Base-by-base conservation (phyloP, 176 grass and related monocot species). In the Cymbopogon citratus region DNA sequence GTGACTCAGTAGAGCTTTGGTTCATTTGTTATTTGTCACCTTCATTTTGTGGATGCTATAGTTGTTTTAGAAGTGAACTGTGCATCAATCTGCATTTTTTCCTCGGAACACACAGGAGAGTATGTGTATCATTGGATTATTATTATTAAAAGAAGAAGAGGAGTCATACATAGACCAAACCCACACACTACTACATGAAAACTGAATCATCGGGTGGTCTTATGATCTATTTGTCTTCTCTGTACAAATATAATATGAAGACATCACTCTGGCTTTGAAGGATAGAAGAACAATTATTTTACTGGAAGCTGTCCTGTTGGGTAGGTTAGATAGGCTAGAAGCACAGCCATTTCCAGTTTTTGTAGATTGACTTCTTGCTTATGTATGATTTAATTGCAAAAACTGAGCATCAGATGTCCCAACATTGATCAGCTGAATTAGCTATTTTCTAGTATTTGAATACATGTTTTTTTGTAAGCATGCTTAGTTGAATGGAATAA, bases 31-130 rank as follows among this genome's bases (percentile, higher is more conserved):
- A 13, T 3, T 82, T 33, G 39, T 71, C 28, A 71, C 31, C n/a
- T 73, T 85, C 36, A 41, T 56, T 31, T 72, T 69, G 78, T 62
- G 65, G 52, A 48, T 73, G 28, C 68, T 77, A 49, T 44, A 31
- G 33, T 80, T 31, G 7, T 71, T 73, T 79, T 26, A 65, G 3
- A 86, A 66, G 60, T 73, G 31, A 79, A 85, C 24, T 48, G 6
- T 5, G 9, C 75, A 71, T 79, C 59, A 79, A 16, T 56, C 66
- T 79, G 56, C 21, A 63, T 73, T 10, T n/a, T 85, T 7, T 66
- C 31, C 31, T 33, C 31, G 3, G 3, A 33, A 33, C 31, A 33
- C 3, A 3, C 31, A 33, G 31, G 31, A 33, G 31, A 33, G n/a
- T n/a, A n/a, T n/a, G n/a, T 33, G 31, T 33, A 33, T 33, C 31